Conservation (phyloP, 1,139 yeast species). For the Suhomyces taliae region DNA sequence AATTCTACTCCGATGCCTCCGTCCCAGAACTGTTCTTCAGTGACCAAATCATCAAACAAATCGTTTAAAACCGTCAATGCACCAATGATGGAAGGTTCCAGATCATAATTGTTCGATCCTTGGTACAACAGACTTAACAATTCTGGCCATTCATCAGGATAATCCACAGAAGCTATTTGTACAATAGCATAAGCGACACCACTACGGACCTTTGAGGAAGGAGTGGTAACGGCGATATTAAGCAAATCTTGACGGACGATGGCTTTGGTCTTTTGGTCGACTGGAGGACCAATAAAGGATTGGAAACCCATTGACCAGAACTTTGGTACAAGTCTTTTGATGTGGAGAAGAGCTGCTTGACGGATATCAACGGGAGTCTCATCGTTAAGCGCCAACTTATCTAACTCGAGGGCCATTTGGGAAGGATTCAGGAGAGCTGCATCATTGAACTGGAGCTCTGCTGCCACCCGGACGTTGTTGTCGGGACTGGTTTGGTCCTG, state of each 20-base stretch:
- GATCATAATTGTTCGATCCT: slow-evolving; percentile 32
- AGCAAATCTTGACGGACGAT: slow-evolving; percentile 52
- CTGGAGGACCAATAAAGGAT: slow-evolving; percentile 68
- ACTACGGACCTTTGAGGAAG: slow-evolving; percentile 61
- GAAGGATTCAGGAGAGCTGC: slow-evolving; percentile 33
- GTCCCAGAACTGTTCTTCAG: slow-evolving; percentile 84
- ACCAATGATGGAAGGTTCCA: slow-evolving; percentile 50
- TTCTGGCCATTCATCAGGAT: slow-evolving; percentile 94
- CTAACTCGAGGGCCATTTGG: slow-evolving; percentile 27
- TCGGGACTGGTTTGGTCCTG: slow-evolving; percentile 39
- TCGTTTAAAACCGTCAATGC: slow-evolving; percentile 74
- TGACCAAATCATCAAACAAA: slow-evolving; percentile 78
- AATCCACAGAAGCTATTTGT: slow-evolving; percentile 86
- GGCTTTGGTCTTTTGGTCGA: slow-evolving; percentile 53
- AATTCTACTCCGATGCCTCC: slow-evolving; percentile 63
- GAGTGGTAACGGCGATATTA: slow-evolving; percentile 48
- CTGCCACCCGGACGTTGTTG: slow-evolving; percentile 32
- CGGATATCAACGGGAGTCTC: slow-evolving; percentile 34
- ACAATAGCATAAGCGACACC: slow-evolving; percentile 75
- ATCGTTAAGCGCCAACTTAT: slow-evolving; percentile 24
- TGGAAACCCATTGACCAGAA: slow-evolving; percentile 88
- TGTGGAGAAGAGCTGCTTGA: slow-evolving; percentile 69
- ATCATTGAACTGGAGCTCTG: slow-evolving; percentile 36
- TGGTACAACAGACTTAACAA: slow-evolving; percentile 52
- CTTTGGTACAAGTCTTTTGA: slow-evolving; percentile 67